These are phyloP conservation scores for Tuber indicum DNA, from an alignment of 495 filamentous ascomycete genomes.

Conservation along the genomic window DNA sequence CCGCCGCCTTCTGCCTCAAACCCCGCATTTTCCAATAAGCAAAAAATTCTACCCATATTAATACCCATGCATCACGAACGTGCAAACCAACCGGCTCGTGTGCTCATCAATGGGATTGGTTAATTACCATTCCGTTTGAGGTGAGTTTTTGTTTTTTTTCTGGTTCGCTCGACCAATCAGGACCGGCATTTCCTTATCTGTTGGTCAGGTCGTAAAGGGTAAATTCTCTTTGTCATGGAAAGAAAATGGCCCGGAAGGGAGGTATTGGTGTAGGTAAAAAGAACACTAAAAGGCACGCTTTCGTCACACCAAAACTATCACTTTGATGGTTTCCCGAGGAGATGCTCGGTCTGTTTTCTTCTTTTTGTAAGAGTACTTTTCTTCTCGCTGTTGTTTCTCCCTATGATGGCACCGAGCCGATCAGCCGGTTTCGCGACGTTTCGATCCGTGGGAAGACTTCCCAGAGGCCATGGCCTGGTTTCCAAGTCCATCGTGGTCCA, in stretches of 20 bases:
- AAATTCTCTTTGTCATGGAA: not conserved
- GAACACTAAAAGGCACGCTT: not conserved
- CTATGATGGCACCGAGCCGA: not conserved
- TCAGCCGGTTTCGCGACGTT: not conserved
- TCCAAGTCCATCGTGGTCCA: not conserved
- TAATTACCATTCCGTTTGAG: not conserved
- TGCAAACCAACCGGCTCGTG: not conserved
- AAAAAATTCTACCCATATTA: not conserved
- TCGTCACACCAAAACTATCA: not conserved
- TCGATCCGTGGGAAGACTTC: not conserved
- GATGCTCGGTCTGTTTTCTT: not conserved
- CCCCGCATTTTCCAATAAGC: not conserved
- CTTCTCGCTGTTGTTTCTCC: not conserved
- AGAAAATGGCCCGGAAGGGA: constrained; percentile 3
- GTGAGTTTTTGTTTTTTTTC: not conserved
- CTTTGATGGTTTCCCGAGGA: not conserved
- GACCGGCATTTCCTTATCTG: not conserved
- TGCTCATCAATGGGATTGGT: not conserved
- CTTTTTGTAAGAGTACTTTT: not conserved
- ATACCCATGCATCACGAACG: not conserved
- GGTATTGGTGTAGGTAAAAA: constrained; percentile 5
- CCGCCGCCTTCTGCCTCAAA: not conserved
- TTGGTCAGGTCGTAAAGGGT: not conserved
- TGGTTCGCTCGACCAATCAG: not conserved
- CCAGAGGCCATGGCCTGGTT: not conserved